Evolutionary conservation across 176 grass and related monocot species (phyloP), one percentile per base, ranked within the genome.

Genomic region (Otatea glauca): DNA sequence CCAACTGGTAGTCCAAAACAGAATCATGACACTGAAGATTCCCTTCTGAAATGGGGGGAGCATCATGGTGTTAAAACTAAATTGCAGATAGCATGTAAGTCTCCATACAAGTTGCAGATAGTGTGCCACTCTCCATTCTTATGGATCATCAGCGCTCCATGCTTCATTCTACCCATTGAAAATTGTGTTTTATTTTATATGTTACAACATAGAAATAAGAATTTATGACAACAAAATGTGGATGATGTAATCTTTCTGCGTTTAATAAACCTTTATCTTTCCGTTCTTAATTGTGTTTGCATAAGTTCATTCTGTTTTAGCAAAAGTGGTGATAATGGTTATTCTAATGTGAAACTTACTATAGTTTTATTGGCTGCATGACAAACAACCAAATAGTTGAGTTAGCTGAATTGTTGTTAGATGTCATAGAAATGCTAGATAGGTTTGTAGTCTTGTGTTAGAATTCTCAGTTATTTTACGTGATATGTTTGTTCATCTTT

Each of bases 1-100:
- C 25, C 68, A 70, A 32, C 87, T 93, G 89, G 44, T 84, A 65
- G 72, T 85, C 83, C 56, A 83, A 66, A 90, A 32, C 55, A 59
- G n/a, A 80, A 70, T 72, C 75, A 76, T 81, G 80, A 79, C 45
- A 35, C 81, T n/a, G 96, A 90, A 70, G 91, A 95, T 86, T 80
- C 60, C 51, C 88, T 98, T 68, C 84, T 98, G 53, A 89, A 76
- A 78, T 98, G 96, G 96, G 96, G 88, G 53, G 20, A 90, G 38
- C 1, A 29, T 29, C 29, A 29, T 29, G 29, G 29, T 29, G 29
- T 29, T 29, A 29, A 29, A 29, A 29, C 29, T 29, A 29, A 29
- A 29, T 29, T 29, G 29, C 29, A 29, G 29, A 29, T 29, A 29
- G 29, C 29, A 29, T 29, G 93, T 95, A 89, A 92, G 93, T 88